Evolutionary conservation across 2,329 filamentous ascomycete species (phyloP).

Genomic region (Cytospora piceicola): DNA sequence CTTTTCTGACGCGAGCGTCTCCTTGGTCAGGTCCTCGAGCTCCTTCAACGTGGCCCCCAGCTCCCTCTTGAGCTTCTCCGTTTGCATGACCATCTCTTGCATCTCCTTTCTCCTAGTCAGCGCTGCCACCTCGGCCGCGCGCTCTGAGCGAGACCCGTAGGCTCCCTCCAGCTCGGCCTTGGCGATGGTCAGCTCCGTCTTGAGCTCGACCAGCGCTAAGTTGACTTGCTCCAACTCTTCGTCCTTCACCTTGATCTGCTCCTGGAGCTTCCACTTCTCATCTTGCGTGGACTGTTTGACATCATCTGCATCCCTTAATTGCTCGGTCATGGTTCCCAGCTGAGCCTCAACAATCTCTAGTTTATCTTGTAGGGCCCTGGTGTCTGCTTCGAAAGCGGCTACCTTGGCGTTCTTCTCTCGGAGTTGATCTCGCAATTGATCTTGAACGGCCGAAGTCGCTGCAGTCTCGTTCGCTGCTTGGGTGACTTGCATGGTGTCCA

Average conservation of each 20-base stretch:
- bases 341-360: constrained; percentile 41
- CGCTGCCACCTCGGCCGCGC: constrained; percentile 61
- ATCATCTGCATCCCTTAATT: constrained; percentile 34
- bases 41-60: constrained; percentile 55
- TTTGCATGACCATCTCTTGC: constrained; percentile 50
- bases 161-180: constrained; percentile 66
- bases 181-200: constrained; percentile 64
- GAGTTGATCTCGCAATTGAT: constrained; percentile 47
- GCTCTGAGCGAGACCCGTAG: constrained; percentile 62
- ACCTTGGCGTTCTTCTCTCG: constrained; percentile 50
- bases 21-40: constrained; percentile 57
- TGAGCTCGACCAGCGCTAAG: constrained; percentile 59
- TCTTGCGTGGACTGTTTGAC: constrained; percentile 38
- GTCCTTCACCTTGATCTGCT: constrained; percentile 53
- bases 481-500: constrained; percentile 45
- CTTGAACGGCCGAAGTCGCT: constrained; percentile 42
- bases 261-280: constrained; percentile 43
- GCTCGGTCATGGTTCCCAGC: constrained; percentile 31
- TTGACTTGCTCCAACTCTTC: constrained; percentile 56
- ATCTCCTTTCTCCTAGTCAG: constrained; percentile 54
- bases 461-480: constrained; percentile 37
- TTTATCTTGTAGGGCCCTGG: constrained; percentile 44
- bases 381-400: constrained; percentile 47
- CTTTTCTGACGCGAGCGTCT: constrained; percentile 54
- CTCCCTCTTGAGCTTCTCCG: constrained; percentile 56